phyloP scores from a whole-genome alignment of 257 asterid species.

The Catharanthus roseus region DNA sequence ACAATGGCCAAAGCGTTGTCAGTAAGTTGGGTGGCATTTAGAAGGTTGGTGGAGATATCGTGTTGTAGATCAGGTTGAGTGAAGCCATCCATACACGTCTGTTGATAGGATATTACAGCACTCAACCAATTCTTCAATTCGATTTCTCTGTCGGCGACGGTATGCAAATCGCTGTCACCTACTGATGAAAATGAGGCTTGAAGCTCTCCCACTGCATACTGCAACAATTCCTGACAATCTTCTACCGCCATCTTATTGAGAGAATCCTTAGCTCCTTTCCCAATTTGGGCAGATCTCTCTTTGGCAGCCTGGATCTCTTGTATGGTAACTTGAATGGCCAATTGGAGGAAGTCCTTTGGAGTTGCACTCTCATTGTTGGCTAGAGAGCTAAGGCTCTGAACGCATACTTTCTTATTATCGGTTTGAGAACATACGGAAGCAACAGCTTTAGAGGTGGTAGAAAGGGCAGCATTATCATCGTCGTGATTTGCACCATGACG shows the following conservation, averaged over 20 bases:
- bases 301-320: slow-evolving; percentile 26
- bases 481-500: background rate
- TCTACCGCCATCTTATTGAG: slow-evolving; percentile 41
- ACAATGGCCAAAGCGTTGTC: slow-evolving; percentile 43
- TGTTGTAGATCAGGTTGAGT: slow-evolving; percentile 21
- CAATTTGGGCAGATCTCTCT: slow-evolving; percentile 17
- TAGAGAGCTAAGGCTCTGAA: slow-evolving; percentile 22
- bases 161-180: slow-evolving; percentile 25
- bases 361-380: slow-evolving; percentile 29
- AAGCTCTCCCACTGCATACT: slow-evolving; percentile 39
- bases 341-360: slow-evolving; percentile 30
- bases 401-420: slow-evolving; percentile 29
- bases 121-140: slow-evolving; percentile 48
- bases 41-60: slow-evolving; percentile 14
- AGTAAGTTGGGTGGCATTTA: slow-evolving; percentile 32
- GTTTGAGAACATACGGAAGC: slow-evolving; percentile 33
- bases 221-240: slow-evolving; percentile 38
- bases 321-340: slow-evolving; percentile 25
- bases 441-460: slow-evolving; percentile 23
- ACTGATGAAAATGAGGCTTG: slow-evolving; percentile 34
- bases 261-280: slow-evolving; percentile 26
- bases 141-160: slow-evolving; percentile 12
- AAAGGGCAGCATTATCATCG: slow-evolving; percentile 12
- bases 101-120: slow-evolving; percentile 39
- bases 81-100: slow-evolving; percentile 41